Percentiles rank a stretch among this genome's conserved stretches.
phyloP scores from a whole-genome alignment of 805 yeast species.

The Kluyveromyces starmeri region DNA sequence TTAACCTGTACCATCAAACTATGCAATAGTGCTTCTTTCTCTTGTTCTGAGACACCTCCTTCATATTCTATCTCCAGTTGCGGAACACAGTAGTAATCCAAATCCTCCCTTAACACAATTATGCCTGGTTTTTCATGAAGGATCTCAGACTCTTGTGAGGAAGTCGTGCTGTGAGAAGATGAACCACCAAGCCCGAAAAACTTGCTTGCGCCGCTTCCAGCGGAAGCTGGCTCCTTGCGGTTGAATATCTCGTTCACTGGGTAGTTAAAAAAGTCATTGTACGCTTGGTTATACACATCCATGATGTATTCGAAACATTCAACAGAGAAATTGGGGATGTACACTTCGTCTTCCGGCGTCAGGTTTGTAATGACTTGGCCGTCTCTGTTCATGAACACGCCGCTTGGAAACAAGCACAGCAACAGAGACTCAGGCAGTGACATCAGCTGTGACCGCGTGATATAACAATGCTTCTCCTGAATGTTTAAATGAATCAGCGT shows the following conservation, averaged over 20 bases:
- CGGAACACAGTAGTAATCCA: slow-evolving; percentile 88
- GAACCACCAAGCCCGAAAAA: slow-evolving; percentile 22
- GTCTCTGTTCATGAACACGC: slow-evolving; percentile 69
- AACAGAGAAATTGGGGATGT: slow-evolving; percentile 73
- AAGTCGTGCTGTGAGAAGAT: slow-evolving; percentile 10
- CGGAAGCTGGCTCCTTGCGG: slow-evolving; percentile 12
- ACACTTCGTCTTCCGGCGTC: slow-evolving; percentile 72
- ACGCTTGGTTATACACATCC: slow-evolving; percentile 60
- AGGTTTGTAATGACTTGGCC: slow-evolving; percentile 74
- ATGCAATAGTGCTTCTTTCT: slow-evolving; percentile 29
- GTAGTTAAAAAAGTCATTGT: slow-evolving; percentile 41
- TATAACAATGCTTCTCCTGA: slow-evolving; percentile 63
- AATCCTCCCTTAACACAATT: slow-evolving; percentile 85
- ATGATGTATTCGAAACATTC: slow-evolving; percentile 78
- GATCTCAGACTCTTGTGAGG: slow-evolving; percentile 43
- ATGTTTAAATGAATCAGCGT: slow-evolving; percentile 70
- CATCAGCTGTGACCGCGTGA: slow-evolving; percentile 84
- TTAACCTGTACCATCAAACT: slow-evolving; percentile 59
- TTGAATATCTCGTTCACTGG: slow-evolving; percentile 34
- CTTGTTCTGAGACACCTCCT: slow-evolving; percentile 40
- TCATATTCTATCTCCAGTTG: slow-evolving; percentile 33
- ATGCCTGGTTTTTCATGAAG: slow-evolving; percentile 78
- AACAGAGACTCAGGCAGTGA: slow-evolving; percentile 84
- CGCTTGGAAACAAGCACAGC: slow-evolving; percentile 81
- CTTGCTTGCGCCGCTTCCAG: slow-evolving; percentile 16